Conservation (phyloP, 176 grass and related monocot genomes). For the Cymbopogon citratus region DNA sequence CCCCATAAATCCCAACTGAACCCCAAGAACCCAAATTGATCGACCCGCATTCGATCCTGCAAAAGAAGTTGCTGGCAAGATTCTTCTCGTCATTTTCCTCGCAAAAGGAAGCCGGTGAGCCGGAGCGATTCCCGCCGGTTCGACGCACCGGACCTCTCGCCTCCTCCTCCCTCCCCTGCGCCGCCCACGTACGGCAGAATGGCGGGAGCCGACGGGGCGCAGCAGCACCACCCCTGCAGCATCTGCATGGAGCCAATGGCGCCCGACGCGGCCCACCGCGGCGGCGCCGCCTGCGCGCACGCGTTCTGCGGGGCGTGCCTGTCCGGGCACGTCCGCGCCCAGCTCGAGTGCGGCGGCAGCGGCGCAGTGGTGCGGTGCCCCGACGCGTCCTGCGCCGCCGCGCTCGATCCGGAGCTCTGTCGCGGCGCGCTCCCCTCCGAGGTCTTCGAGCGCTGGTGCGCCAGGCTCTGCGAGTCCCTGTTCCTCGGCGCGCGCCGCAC, state of each 20-base stretch:
- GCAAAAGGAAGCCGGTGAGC: neutral
- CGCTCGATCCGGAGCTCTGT: conserved; percentile 40
- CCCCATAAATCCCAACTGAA: neutral
- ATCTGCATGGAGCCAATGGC: conserved; percentile 64
- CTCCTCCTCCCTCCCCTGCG: neutral
- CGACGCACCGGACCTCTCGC: neutral
- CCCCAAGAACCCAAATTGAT: neutral
- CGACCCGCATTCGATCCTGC: neutral
- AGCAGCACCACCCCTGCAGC: conserved; percentile 27
- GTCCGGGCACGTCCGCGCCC: conserved; percentile 34
- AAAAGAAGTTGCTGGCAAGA: neutral
- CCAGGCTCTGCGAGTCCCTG: conserved; percentile 44
- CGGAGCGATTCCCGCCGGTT: neutral
- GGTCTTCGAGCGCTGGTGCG: conserved; percentile 49
- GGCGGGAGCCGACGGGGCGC: neutral
- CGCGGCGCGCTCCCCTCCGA: conserved; percentile 13
- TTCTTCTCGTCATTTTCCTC: neutral
- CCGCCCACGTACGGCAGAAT: neutral
- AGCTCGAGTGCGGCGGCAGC: conserved; percentile 35
- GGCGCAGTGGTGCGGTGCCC: conserved; percentile 36
- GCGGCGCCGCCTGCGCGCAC: conserved; percentile 39
- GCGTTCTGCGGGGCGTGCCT: conserved; percentile 60
- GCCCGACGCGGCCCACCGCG: neutral
- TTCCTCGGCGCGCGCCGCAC: conserved; percentile 12
- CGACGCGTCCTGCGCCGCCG: conserved; percentile 33